A percentile compares a stretch with the other conserved stretches of the same genome.
These are phyloP conservation scores for Tylopilus felleus DNA, from an alignment of 768 basidiomycete species.

Conservation along the genomic window DNA sequence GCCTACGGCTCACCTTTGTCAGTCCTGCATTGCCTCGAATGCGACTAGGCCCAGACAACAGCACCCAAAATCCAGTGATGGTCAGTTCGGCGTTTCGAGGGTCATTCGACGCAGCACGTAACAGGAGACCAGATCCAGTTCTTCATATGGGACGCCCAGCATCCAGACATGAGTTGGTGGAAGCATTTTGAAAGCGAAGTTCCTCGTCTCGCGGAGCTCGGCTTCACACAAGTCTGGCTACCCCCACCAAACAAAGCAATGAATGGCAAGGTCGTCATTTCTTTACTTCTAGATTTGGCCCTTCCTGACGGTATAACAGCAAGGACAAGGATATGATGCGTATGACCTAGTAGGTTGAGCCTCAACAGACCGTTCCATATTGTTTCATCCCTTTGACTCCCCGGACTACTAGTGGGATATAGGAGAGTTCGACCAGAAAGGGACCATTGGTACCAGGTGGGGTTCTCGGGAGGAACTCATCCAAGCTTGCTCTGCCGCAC, in stretches of 20 bases:
- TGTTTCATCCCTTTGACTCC: not conserved
- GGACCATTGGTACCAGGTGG: slow-evolving; percentile 73
- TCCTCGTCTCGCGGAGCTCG: slow-evolving; percentile 59
- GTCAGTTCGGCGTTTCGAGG: slow-evolving; percentile 35
- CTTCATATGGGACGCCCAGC: slow-evolving; percentile 75
- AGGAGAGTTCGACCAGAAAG: slow-evolving; percentile 81
- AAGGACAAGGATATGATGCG: slow-evolving; percentile 78
- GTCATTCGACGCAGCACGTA: not conserved
- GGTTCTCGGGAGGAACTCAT: slow-evolving; percentile 81
- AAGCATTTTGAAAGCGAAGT: slow-evolving; percentile 64
- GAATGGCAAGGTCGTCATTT: slow-evolving; percentile 39
- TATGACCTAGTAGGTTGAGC: slow-evolving; percentile 68
- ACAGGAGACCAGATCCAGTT: slow-evolving; percentile 59
- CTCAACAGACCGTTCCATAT: not conserved
- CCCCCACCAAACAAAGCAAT: slow-evolving; percentile 83
- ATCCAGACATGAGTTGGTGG: slow-evolving; percentile 74
- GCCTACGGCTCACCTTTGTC: slow-evolving; percentile 18
- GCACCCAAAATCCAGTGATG: slow-evolving; percentile 61
- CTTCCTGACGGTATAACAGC: slow-evolving; percentile 35
- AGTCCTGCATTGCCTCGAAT: slow-evolving; percentile 52
- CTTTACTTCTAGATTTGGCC: not conserved
- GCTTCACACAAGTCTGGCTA: slow-evolving; percentile 80
- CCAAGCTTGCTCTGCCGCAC: slow-evolving; percentile 64
- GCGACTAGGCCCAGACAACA: slow-evolving; percentile 53
- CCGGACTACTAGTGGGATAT: slow-evolving; percentile 67